Evolutionary conservation across 2,329 filamentous ascomycete genomes (phyloP), one percentile per base, ranked within the genome.

Genomic region (Fusarium sp.): DNA sequence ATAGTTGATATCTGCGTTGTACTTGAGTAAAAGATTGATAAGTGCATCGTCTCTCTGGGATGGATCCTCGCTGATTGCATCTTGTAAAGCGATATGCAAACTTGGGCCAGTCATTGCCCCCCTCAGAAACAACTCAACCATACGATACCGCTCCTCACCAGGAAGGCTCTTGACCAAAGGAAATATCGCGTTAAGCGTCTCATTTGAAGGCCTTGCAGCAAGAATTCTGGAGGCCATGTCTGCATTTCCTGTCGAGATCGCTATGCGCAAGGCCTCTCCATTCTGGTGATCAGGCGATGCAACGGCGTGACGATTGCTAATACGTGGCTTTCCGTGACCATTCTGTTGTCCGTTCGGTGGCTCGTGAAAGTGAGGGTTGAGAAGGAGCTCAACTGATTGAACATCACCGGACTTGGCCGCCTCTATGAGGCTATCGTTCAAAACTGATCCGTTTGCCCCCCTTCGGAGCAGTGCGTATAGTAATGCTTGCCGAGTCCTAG

Each of bases 1-100:
- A 55, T 84, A 85, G 65, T 87, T 88, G 38, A 87, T 81, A 47
- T 88, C 86, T 6, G 84, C 84, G 15, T 84, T 83, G 62, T 87
- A 79, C 3, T 81, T 79, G 7, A 89, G 77, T 5, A 89, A 76
- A 6, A 89, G 78, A 8, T 81, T 80, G 55, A 89, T 85, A 13
- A 89, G 76, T 3, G 80, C 79, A 42, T 84, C 81, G 39, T 89
- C 87, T 38, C 85, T 79, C 40, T 80, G 78, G 0, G 82, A 80
- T 2, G 80, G 79, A 14, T 82, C 79, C 42, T 87, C 83, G 15
- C 82, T 80, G 42, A 89, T 83, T n/a, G 84, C 84, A 24, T 84
- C 81, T 60, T 88, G 84, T 3, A 89, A 73, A 3, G 85, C 85
- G 0, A 78, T 78, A 44, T 88, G 82, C 7, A 89, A 77, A 38